Conservation (phyloP, 1,284 basidiomycete genomes). For the Marasmius oreades region DNA sequence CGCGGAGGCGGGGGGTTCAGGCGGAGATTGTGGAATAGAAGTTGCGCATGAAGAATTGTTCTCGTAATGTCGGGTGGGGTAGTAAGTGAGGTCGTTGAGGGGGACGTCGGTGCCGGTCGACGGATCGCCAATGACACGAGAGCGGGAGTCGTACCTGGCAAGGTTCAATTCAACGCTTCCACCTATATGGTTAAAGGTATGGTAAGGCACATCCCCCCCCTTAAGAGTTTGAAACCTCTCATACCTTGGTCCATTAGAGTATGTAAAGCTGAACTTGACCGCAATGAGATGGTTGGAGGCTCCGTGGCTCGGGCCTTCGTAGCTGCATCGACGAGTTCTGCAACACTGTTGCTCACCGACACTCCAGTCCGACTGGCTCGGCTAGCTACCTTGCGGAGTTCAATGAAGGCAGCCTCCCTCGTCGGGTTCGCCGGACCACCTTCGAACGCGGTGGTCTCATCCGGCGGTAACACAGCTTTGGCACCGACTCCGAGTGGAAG, state of each 20-base stretch:
- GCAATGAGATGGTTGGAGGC: slow-evolving; percentile 21
- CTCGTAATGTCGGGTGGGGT: slow-evolving; percentile 2
- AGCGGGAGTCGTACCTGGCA: slow-evolving; percentile 38
- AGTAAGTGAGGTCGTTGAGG: neutral
- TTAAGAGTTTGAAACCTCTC: slow-evolving; percentile 11
- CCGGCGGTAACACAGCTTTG: slow-evolving; percentile 26
- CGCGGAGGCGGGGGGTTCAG: neutral
- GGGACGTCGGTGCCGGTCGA: slow-evolving; percentile 41
- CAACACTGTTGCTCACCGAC: slow-evolving; percentile 18
- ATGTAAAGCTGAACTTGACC: slow-evolving; percentile 51
- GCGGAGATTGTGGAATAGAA: neutral
- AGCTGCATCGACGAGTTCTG: slow-evolving; percentile 27
- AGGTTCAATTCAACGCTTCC: slow-evolving; percentile 59
- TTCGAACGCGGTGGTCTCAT: slow-evolving; percentile 12
- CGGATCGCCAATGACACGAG: slow-evolving; percentile 39
- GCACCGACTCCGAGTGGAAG: slow-evolving; percentile 49
- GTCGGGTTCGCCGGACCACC: neutral
- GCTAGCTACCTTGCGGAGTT: slow-evolving; percentile 13
- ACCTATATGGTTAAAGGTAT: slow-evolving; percentile 31
- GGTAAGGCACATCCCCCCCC: neutral
- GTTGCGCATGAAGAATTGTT: neutral
- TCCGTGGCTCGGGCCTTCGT: slow-evolving; percentile 25
- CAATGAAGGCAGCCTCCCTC: slow-evolving; percentile 8
- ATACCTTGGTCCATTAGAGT: slow-evolving; percentile 69
- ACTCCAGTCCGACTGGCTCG: neutral